Evolutionary conservation across 2,329 filamentous ascomycete genomes (phyloP), one percentile per base, ranked within the genome.

Genomic region (Pestalotiopsis sp.): DNA sequence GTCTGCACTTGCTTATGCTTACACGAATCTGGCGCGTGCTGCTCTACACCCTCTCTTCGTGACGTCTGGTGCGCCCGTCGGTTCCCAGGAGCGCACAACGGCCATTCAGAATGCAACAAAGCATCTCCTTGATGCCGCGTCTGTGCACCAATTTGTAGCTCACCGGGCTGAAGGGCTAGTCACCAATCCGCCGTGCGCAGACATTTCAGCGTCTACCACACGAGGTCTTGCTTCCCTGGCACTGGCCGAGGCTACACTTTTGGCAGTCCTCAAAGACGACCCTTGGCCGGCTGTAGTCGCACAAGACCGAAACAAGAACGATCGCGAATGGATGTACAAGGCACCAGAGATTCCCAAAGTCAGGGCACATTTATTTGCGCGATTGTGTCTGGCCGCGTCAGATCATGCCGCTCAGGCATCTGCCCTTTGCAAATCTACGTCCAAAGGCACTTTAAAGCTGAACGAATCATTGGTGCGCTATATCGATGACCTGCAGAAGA

Each of bases 281-380:
- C 94, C 95, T 0, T 98, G 98, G 76, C 92, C 95, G 1, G 90
- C 92, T 1, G 88, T 91, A 6, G 91, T 97, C 2, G 90, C 94
- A 0, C 93, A 97, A 75, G 89, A 91, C 68, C 88, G 95, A 62
- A 97, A 97, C 76, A 89, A 91, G 66, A 90, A 91, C 73, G 94
- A 95, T 79, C 94, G 88, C 70, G 95, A 98, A 73, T 99, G 95
- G 95, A 98, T 98, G 94, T 97, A 96, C 79, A 93, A 92, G 75
- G 88, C 94, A 0, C 94, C 95, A 0, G 90, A 94, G 64, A 93
- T 98, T 63, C 92, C 94, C 38, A 95, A 95, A 77, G 94, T 97
- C 20, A 90, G 95, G 61, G 94, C 94, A 9, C 91, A 97, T 75
- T 85, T 99, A 1, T 97, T 97, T 76, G 94, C 94, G 1, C 87